Percentiles rank a stretch among this genome's conserved stretches.
phyloP scores from a whole-genome alignment of 2,329 filamentous ascomycete genomes.

The Neopestalotiopsis sp. region DNA sequence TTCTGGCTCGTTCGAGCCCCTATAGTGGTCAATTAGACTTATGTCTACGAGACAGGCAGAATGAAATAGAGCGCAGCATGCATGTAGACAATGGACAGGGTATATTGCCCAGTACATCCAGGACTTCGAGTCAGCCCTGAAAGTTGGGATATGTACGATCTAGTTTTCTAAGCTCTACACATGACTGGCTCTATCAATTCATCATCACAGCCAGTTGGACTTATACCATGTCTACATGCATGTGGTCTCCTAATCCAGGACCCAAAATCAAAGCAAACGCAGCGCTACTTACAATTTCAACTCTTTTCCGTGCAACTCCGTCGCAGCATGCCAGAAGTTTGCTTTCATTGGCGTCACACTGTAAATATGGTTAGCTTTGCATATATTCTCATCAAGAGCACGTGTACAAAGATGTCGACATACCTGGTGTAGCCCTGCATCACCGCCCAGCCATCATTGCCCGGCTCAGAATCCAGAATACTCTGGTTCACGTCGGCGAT shows the following conservation, averaged over 20 bases:
- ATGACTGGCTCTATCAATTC: constrained; percentile 19
- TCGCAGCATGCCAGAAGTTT: constrained; percentile 82
- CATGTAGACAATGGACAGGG: constrained; percentile 13
- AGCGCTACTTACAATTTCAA: constrained; percentile 78
- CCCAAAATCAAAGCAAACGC: constrained; percentile 6
- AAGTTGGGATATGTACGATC: constrained; percentile 10
- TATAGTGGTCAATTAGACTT: constrained; percentile 24
- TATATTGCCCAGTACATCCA: neutral
- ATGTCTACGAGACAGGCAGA: neutral
- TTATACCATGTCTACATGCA: constrained; percentile 11
- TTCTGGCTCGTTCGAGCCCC: constrained; percentile 23
- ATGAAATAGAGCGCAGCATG: constrained; percentile 7
- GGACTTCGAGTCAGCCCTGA: neutral
- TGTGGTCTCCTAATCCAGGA: neutral
- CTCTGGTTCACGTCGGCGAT: constrained; percentile 88
- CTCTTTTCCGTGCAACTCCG: constrained; percentile 70
- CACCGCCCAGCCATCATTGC: constrained; percentile 93
- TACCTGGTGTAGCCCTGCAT: constrained; percentile 87
- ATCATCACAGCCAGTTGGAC: constrained; percentile 10
- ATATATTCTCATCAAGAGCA: constrained; percentile 15
- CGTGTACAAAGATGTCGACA: constrained; percentile 29
- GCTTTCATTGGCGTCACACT: constrained; percentile 91
- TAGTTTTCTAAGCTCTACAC: constrained; percentile 35
- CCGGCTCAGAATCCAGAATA: constrained; percentile 78
- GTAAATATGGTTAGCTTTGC: constrained; percentile 25